Evolutionary conservation across 371 early-diverging fungal genomes (phyloP), one percentile per base, ranked within the genome.

Genomic region (Mucor velutinosus): DNA sequence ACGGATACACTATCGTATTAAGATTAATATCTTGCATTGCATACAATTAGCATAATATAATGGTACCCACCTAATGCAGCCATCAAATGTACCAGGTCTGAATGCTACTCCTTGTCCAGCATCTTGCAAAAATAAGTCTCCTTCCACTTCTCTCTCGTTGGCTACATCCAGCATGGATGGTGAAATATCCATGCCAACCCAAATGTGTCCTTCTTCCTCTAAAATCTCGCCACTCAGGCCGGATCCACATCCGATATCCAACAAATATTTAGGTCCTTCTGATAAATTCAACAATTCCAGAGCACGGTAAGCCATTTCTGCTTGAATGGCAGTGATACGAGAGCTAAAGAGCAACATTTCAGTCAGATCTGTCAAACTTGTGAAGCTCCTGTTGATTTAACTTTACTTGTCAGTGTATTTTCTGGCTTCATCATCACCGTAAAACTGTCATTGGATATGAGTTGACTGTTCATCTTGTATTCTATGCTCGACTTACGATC

Each of bases 161-260:
- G 94, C 94, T 17, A 93, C 90, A 43, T 89, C 86, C 67, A 99
- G 80, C 99, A 99, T 99, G 33, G 94, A 77, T 3, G 90, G 88
- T 10, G 95, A 90, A 71, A 99, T 97, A 79, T 99, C 99, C 82
- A 97, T 82, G 12, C 99, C 99, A 27, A 97, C 94, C 99, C 99
- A 99, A 35, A 89, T 65, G 73, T 97, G 96, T 8, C 95, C 97
- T 64, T 93, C 91, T 67, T 98, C 99, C 59, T 94, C 92, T 49
- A 99, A 77, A 33, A 96, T 93, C 76, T 98, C 96, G 12, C 99
- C 98, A 79, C 94, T 93, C 56, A 99, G 75, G 43, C 83, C 83
- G 17, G 83, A 83, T 49, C 83, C 83, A 75, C 83, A 83, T 43
- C 83, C 83, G 57, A 83, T 79, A 77, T 83, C 83, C 15, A 83